Evolutionary conservation across 164 flowering plant genomes (phyloP).

Genomic region (Berberis thunbergii): DNA sequence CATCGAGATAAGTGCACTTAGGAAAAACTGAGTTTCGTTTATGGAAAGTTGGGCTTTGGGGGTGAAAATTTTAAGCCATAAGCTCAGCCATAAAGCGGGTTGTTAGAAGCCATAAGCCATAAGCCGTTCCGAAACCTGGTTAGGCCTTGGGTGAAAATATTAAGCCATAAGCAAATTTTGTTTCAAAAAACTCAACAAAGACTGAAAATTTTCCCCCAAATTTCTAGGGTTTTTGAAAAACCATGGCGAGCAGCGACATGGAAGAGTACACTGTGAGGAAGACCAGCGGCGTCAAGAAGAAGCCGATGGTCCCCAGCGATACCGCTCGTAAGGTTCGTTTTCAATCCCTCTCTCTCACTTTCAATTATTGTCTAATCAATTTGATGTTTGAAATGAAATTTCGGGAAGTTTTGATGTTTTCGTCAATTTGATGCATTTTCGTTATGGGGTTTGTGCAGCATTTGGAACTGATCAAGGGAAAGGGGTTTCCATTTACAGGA

Average conservation of each 20-base stretch:
- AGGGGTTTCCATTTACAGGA: slow-evolving; percentile 9
- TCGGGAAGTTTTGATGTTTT: neutral
- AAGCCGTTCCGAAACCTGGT: too few relatives aligned
- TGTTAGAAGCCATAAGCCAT: too few relatives aligned
- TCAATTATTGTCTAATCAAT: neutral
- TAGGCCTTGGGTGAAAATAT: too few relatives aligned
- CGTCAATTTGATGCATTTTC: neutral
- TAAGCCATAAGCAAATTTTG: too few relatives aligned
- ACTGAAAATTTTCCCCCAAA: too few relatives aligned
- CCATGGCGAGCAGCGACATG: slow-evolving; percentile 6
- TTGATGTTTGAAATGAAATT: neutral
- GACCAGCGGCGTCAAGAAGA: slow-evolving; percentile 2
- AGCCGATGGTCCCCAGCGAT: slow-evolving; percentile 2
- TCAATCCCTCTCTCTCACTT: neutral
- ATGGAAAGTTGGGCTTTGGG: slow-evolving; percentile 2
- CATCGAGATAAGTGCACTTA: too few relatives aligned
- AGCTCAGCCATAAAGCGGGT: too few relatives aligned
- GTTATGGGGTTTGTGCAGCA: slow-evolving; percentile 7
- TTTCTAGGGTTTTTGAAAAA: too few relatives aligned
- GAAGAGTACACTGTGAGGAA: slow-evolving; percentile 12
- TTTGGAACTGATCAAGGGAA: slow-evolving; percentile 12
- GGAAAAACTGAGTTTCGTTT: too few relatives aligned
- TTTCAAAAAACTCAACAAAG: too few relatives aligned
- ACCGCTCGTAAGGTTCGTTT: slow-evolving; percentile 9
- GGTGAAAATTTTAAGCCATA: too few relatives aligned